Percentiles rank a stretch among this genome's conserved stretches.
These are phyloP conservation scores for Datisca glomerata DNA, from an alignment of 306 rosid species.

Conservation along the genomic window DNA sequence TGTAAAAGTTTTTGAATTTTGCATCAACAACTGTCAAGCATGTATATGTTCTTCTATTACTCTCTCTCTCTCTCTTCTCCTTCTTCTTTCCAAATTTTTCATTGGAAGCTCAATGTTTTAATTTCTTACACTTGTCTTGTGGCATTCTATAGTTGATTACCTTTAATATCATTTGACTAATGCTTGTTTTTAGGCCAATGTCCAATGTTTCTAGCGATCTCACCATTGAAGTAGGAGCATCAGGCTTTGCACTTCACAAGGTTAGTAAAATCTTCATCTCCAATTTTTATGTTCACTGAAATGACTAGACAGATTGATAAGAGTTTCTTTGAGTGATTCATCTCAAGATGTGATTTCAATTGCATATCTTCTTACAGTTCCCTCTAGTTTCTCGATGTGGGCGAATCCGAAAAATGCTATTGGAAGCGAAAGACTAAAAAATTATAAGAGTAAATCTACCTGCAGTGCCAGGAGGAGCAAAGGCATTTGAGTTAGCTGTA, in stretches of 20 bases:
- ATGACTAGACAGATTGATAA: background rate
- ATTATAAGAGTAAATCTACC: constrained; percentile 42
- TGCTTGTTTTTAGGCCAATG: constrained; percentile 63
- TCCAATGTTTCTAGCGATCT: constrained; percentile 96
- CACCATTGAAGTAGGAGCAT: constrained; percentile 70
- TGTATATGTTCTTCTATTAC: background rate
- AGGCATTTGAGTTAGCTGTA: constrained; percentile 85
- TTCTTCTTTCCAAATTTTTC: background rate
- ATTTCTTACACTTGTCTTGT: constrained; percentile 11
- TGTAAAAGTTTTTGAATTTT: background rate
- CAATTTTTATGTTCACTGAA: background rate
- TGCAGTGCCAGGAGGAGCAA: constrained; percentile 73
- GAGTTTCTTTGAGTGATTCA: background rate
- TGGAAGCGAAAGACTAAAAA: constrained; percentile 83
- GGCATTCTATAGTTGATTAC: background rate
- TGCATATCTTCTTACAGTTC: constrained; percentile 34
- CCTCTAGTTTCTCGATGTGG: constrained; percentile 93
- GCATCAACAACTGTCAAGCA: background rate
- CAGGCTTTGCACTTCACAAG: constrained; percentile 92
- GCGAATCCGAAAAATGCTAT: constrained; percentile 56
- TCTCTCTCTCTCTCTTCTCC: background rate
- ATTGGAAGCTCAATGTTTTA: background rate
- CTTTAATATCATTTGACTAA: constrained; percentile 17
- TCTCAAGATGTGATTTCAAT: background rate
- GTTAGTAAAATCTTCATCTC: constrained; percentile 37